These are phyloP conservation scores for Raffaelea arxii DNA, from an alignment of 2,329 filamentous ascomycete genomes.

Conservation along the genomic window DNA sequence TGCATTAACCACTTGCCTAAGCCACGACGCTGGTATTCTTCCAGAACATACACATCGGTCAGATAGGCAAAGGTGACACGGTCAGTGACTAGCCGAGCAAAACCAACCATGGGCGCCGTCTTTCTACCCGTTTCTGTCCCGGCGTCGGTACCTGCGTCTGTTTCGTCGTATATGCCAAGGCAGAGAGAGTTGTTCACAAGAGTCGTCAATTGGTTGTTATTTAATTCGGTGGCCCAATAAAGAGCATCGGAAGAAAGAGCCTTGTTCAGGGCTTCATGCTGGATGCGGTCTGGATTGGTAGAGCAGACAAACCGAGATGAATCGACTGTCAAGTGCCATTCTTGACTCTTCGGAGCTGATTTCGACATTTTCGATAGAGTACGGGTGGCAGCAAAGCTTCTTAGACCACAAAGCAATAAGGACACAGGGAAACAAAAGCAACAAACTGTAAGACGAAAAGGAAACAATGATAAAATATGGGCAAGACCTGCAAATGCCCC, in stretches of 20 bases:
- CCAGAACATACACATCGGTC: constrained; percentile 58
- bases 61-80: constrained; percentile 58
- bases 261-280: constrained; percentile 42
- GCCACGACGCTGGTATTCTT: constrained; percentile 49
- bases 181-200: constrained; percentile 50
- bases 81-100: constrained; percentile 59
- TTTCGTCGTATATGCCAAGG: constrained; percentile 42
- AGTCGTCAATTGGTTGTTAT: constrained; percentile 33
- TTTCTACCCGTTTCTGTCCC: neutral
- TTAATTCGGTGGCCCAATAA: constrained; percentile 47
- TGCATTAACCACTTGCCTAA: constrained; percentile 56
- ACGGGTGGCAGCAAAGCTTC: no score
- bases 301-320: constrained; percentile 45
- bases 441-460: no score
- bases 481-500: no score
- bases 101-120: constrained; percentile 33
- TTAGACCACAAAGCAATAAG: no score
- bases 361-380: no score
- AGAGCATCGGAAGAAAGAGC: constrained; percentile 35
- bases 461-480: no score
- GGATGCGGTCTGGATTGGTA: constrained; percentile 46
- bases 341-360: no score
- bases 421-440: no score
- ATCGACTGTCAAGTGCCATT: neutral
- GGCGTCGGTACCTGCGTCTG: neutral